A percentile compares a stretch with the other conserved stretches of the same genome.
phyloP scores from a whole-genome alignment of 1,139 yeast genomes.

The Scheffersomyces illinoinensis region DNA sequence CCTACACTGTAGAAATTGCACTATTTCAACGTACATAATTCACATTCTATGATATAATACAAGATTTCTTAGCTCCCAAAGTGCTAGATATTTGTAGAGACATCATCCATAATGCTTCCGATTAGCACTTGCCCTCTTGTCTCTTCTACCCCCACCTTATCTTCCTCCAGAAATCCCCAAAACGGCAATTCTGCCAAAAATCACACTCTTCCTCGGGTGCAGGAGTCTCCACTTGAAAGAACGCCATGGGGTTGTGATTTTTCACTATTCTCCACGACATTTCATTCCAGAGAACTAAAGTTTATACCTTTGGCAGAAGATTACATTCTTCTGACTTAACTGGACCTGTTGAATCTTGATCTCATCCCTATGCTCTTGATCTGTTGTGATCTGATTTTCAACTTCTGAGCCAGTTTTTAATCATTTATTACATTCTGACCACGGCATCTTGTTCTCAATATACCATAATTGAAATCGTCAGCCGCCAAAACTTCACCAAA shows the following conservation, averaged over 20 bases:
- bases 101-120: neutral
- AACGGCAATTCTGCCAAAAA: neutral
- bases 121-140: neutral
- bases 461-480: neutral
- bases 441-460: neutral
- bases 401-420: neutral
- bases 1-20: neutral
- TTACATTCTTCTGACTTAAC: neutral
- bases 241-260: neutral
- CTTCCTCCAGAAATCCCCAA: neutral
- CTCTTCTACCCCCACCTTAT: neutral
- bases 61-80: no score
- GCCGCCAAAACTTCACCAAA: neutral
- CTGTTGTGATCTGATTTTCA: neutral
- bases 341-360: neutral
- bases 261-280: neutral
- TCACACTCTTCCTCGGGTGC: neutral
- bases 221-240: neutral
- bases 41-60: no score
- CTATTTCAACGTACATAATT: neutral
- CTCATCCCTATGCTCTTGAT: neutral
- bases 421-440: neutral
- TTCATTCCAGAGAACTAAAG: neutral
- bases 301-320: neutral
- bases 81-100: no score